Evolutionary conservation across 768 basidiomycete species (phyloP).

Genomic region (Termitomyces sp.): DNA sequence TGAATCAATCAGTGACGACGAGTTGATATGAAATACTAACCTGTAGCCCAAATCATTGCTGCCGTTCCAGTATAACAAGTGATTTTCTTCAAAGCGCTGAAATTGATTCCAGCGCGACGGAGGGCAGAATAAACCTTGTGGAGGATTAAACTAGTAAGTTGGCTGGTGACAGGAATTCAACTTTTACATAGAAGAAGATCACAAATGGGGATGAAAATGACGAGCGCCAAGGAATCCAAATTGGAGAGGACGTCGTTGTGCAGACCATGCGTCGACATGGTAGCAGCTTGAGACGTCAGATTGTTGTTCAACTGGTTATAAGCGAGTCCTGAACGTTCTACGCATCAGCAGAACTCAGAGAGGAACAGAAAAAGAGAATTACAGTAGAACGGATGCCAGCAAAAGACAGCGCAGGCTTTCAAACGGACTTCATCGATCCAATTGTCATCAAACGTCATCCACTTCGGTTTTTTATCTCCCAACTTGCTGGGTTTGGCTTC

Average conservation of each 20-base stretch:
- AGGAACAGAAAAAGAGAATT: background rate
- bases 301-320: constrained; percentile 81
- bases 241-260: constrained; percentile 79
- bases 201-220: constrained; percentile 68
- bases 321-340: constrained; percentile 50
- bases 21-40: constrained; percentile 17
- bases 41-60: constrained; percentile 66
- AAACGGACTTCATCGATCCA: constrained; percentile 76
- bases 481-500: constrained; percentile 53
- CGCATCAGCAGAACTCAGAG: background rate
- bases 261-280: constrained; percentile 63
- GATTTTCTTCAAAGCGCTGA: constrained; percentile 56
- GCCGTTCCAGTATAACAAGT: constrained; percentile 40
- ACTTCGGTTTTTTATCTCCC: constrained; percentile 41
- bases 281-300: constrained; percentile 72
- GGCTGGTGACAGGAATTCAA: background rate
- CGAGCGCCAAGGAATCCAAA: constrained; percentile 68
- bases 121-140: constrained; percentile 53
- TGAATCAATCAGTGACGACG: background rate
- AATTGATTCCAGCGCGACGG: constrained; percentile 44
- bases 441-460: constrained; percentile 75
- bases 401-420: constrained; percentile 63
- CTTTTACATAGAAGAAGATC: constrained; percentile 43
- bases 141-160: background rate
- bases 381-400: constrained; percentile 62